A percentile compares a stretch with the other conserved stretches of the same genome.
Evolutionary conservation across 2,329 filamentous ascomycete genomes (phyloP).

Genomic region (Colletotrichum cordylinicola): DNA sequence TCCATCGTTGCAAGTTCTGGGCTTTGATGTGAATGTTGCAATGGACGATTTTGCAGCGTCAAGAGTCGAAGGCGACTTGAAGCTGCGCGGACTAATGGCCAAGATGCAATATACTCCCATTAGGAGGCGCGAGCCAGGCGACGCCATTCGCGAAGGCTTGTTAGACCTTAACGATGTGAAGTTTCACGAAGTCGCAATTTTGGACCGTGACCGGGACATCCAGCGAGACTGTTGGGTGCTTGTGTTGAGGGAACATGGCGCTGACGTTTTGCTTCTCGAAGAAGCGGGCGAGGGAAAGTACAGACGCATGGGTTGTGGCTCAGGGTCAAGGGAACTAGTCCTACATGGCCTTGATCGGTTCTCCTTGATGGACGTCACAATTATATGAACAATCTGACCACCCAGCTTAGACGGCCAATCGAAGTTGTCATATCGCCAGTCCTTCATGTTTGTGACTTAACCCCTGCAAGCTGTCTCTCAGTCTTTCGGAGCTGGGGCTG

Average conservation of each 20-base stretch:
- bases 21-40: background rate
- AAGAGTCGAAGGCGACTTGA: background rate
- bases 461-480: background rate
- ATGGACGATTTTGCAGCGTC: background rate
- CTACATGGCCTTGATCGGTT: no score
- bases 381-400: no score
- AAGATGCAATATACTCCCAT: background rate
- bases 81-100: background rate
- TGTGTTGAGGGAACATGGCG: background rate
- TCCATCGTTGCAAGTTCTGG: no score
- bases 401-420: no score
- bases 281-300: background rate
- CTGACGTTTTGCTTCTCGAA: background rate
- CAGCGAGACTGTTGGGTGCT: background rate
- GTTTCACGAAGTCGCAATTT: background rate
- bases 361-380: no score
- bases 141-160: background rate
- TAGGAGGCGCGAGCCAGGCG: background rate
- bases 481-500: slow-evolving; percentile 32
- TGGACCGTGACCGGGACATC: background rate
- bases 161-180: background rate
- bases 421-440: no score
- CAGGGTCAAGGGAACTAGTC: no score
- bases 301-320: background rate
- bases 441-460: no score